Base-by-base conservation (phyloP, 2,329 filamentous ascomycete genomes). In the Diaporthe longicolla region DNA sequence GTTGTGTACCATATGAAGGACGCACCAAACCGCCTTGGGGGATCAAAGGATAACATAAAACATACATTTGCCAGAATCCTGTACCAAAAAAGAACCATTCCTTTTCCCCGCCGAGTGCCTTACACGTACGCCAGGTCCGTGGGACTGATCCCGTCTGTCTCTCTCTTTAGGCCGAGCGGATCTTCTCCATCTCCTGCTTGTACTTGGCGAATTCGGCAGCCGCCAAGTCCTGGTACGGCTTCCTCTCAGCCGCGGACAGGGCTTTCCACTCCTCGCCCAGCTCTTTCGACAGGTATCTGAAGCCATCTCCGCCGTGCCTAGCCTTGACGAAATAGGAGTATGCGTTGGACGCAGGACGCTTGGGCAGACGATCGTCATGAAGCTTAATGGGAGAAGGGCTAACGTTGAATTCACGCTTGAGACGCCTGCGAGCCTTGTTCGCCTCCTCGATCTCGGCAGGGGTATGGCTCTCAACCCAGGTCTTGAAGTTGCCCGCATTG, bases 311-410 rank as follows among this genome's bases (percentile, higher is more conserved):
- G 81, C 78, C 54, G 82, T 82, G 78, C 73, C 83, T 83, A 15
- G 82, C 78, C 78, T 83, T 82, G 73, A 83, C 72, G 79, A 81
- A 90, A 5, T 81, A 72, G 11, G 71, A 63, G 76, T 79, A 89
- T 35, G 83, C 32, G 17, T 70, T 78, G 17, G 48, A 0, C 15
- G 84, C 77, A 48, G 74, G 72, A 48, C 76, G 77, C 79, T 85
- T 86, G 76, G 89, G 89, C 45, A 82, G 75, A 54, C 89, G 88
- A 3, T 84, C 81, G 77, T 91, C 89, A 2, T 75, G 76, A 76
- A 91, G 84, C 63, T 43, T 70, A 5, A 6, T 15, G 6, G n/a
- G 55, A 26, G 43, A 4, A 29, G 71, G 57, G 76, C 79, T 78
- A 76, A 79, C 78, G 65, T 78, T 75, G 69, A 78, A 78, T 71